Conservation (phyloP, 805 yeast species). For the Ogataea zsoltii region DNA sequence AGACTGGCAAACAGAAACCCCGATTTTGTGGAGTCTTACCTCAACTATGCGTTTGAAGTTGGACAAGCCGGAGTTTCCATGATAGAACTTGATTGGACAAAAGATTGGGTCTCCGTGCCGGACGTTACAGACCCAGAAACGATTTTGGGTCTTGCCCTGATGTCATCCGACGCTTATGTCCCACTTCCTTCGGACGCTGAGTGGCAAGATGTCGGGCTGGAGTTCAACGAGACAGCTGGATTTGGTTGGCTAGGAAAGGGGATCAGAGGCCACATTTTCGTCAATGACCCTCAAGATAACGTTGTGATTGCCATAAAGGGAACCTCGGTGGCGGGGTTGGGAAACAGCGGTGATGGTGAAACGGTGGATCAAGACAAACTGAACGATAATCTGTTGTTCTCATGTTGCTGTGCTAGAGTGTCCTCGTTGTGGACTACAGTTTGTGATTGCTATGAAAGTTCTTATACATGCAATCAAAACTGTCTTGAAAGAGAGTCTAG, state of each 20-base stretch:
- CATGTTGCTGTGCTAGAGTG: slow-evolving; percentile 95
- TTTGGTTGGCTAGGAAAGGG: slow-evolving; percentile 91
- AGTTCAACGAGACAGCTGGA: slow-evolving; percentile 54
- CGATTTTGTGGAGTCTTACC: slow-evolving; percentile 63
- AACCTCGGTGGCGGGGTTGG: slow-evolving; percentile 78
- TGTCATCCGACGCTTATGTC: slow-evolving; percentile 92
- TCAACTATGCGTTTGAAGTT: slow-evolving; percentile 53
- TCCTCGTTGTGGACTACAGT: slow-evolving; percentile 92
- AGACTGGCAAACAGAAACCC: slow-evolving; percentile 54
- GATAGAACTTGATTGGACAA: slow-evolving; percentile 64
- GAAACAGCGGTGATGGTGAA: slow-evolving; percentile 49
- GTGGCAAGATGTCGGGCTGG: slow-evolving; percentile 65
- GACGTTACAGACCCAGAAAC: slow-evolving; percentile 75
- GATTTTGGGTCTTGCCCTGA: slow-evolving; percentile 70
- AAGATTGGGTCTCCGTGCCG: slow-evolving; percentile 59
- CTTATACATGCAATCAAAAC: slow-evolving; percentile 84
- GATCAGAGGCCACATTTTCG: slow-evolving; percentile 87
- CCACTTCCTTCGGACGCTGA: slow-evolving; percentile 73
- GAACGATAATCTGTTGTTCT: slow-evolving; percentile 86
- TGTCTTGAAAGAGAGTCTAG: slow-evolving; percentile 79
- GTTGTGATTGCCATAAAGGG: slow-evolving; percentile 88
- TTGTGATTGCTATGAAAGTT: slow-evolving; percentile 84
- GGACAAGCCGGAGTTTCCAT: slow-evolving; percentile 38
- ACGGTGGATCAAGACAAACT: slow-evolving; percentile 79
- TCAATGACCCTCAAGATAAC: slow-evolving; percentile 49